Evolutionary conservation across 306 rosid genomes (phyloP), one percentile per base, ranked within the genome.

Genomic region (Dryas drummondii): DNA sequence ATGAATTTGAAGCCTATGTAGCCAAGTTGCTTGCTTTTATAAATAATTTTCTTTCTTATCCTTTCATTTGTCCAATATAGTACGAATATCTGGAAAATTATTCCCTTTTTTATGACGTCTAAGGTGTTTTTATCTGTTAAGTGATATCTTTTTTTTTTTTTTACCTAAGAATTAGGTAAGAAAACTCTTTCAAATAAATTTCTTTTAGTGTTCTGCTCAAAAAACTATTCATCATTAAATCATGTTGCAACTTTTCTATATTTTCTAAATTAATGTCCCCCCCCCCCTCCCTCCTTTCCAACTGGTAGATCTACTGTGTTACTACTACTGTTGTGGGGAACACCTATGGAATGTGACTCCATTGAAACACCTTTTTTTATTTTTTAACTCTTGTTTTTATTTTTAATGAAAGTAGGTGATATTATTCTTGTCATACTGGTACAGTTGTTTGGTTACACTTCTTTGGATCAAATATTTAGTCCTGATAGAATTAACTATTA

Each of bases 401-500:
- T 57, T 12, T 19, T 57, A 4, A 22, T 57, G 37, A 57, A 19
- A 19, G 26, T 60, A 32, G 16, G 12, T 41, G 19, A 54, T 41
- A 12, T 54, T 32, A 52, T 42, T 70, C 9, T 32, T 15, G 41
- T 19, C 49, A 61, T 11, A 9, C 61, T 42, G 7, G 42, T 44
- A 54, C 41, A 5, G 57, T 8, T 59, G 13, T 42, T 42, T 22
- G 9, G 9, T 11, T 17, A 7, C 40, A 26, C 41, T 69, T 26
- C 9, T 70, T 0, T 19, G 9, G 42, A 44, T 56, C 13, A 12
- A 17, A 54, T 56, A 19, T 19, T 7, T 71, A 19, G 27, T 22
- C 75, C 56, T 56, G 49, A 11, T 56, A n/a, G 26, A 57, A 55
- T 56, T 17, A 26, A 9, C 42, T 72, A 80, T 84, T 80, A 94